Base-by-base conservation (phyloP, 305 asterid species). In the Fraxinus greggii region DNA sequence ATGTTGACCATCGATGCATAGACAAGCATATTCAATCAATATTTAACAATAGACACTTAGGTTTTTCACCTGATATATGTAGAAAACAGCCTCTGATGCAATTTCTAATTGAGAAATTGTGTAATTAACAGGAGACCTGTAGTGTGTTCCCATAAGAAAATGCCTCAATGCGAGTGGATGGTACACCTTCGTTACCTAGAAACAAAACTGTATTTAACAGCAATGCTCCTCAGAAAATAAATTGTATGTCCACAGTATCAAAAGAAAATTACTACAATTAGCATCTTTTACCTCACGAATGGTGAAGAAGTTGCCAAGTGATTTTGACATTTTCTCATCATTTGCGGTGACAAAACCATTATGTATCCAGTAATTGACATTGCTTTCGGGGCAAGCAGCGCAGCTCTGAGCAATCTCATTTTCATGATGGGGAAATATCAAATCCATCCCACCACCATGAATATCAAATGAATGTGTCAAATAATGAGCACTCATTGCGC, bases 371-470 rank as follows among this genome's bases (percentile, higher is more conserved):
- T 91, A 93, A 82, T 74, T 89, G 67, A 95, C 83, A 74, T 89
- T 89, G 89, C 97, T 95, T 83, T 92, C 94, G 2, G 92, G 80
- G 90, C 92, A 93, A 86, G 98, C 97, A 42, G 98, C 94, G 80
- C 98, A 92, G 73, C 97, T 93, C 85, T 92, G 98, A 31, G 98
- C 98, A 56, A 95, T 85, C 90, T 93, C 97, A 82, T 95, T 95
- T 83, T 95, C 98, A 75, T 93, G 98, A 85, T 92, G 98, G 63
- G 98, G 98, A 84, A 93, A 93, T 76, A 88, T 91, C 91, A 92
- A 86, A 89, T 95, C 98, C 97, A 93, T 91, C 78, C 98, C 98
- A 73, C 98, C 98, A 69, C 98, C 98, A 84, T 93, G 98, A 87
- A 92, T 91, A 82, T 93, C 98, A 84, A 93, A 95, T 78, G 88